These are phyloP conservation scores for Ceratocystis albifundus DNA, from an alignment of 2,329 filamentous ascomycete genomes.

Conservation along the genomic window DNA sequence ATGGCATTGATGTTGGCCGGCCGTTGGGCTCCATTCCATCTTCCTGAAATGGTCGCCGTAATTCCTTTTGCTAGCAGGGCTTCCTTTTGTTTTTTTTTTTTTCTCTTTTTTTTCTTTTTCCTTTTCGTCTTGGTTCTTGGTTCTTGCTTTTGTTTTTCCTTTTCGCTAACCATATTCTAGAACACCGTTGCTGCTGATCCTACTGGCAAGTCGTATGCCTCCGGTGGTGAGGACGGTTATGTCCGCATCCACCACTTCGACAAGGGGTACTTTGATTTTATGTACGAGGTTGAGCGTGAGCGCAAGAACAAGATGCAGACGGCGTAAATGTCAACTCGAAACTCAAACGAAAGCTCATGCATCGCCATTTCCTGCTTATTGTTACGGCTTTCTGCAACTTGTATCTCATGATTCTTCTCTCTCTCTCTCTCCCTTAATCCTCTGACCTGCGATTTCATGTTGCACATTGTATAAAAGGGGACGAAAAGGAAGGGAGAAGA, in stretches of 20 bases:
- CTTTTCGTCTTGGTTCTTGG: background rate
- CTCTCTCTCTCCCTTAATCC: slow-evolving; percentile 2
- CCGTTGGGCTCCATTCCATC: background rate
- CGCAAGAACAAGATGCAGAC: slow-evolving; percentile 34
- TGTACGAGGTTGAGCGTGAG: slow-evolving; percentile 96
- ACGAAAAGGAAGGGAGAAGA: background rate
- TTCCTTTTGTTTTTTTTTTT: background rate
- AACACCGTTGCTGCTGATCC: slow-evolving; percentile 95
- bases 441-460: slow-evolving; percentile 15
- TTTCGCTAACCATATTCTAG: slow-evolving; percentile 27
- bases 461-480: background rate
- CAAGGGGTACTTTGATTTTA: slow-evolving; percentile 96
- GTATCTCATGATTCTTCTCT: background rate
- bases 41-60: background rate
- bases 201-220: slow-evolving; percentile 82
- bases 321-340: slow-evolving; percentile 13
- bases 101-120: background rate
- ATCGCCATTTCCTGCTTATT: background rate
- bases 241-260: slow-evolving; percentile 98
- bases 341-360: too few relatives aligned
- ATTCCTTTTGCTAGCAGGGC: background rate
- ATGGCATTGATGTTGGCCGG: background rate
- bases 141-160: background rate
- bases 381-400: slow-evolving; percentile 8
- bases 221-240: slow-evolving; percentile 95